Evolutionary conservation across 2,329 filamentous ascomycete genomes (phyloP), one percentile per base, ranked within the genome.

Genomic region (Sclerotinia trifoliorum): DNA sequence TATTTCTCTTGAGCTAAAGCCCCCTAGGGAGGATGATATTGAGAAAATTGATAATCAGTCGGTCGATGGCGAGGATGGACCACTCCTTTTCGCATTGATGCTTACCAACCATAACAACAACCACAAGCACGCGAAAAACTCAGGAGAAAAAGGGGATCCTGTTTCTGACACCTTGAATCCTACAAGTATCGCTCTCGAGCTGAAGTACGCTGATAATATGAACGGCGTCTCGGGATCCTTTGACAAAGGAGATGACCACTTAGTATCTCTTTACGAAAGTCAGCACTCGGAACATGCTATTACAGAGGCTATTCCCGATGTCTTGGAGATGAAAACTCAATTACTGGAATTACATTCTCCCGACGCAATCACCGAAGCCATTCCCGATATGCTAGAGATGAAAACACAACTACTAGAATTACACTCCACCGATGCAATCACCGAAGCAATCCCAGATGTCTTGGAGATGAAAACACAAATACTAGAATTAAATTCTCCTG

Each of bases 361-460:
- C 35, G 35, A 46, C 0, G 26, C 57, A 11, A 60, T 60, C 5
- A 21, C 35, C 8, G 39, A 42, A 29, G 26, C 44, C 5, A 51
- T 65, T 6, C 35, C 64, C 2, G 64, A 65, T 29, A 32, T 65
- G 1, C n/a, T 65, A 32, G 35, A 46, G 26, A 26, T 46, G 39
- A 60, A 60, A 13, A 29, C 57, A 2, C 57, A 46, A 21, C 3
- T 60, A 8, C 17, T 61, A 3, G 39, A 61, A 5, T 3, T 61
- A 1, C 17, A 48, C 5, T 19, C 57, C 2, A 6, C 15, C 21
- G 24, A 60, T 2, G 26, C 57, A 6, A 60, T 60, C 4, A 21
- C 35, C 7, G 39, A 26, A 21, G 35, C 29, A 5, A 60, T 29
- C 8, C 39, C 57, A 3, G 24, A 60, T 6, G 15, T 46, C 5